Conservation (phyloP, 2,329 filamentous ascomycete species). For the Juglanconis sp. region DNA sequence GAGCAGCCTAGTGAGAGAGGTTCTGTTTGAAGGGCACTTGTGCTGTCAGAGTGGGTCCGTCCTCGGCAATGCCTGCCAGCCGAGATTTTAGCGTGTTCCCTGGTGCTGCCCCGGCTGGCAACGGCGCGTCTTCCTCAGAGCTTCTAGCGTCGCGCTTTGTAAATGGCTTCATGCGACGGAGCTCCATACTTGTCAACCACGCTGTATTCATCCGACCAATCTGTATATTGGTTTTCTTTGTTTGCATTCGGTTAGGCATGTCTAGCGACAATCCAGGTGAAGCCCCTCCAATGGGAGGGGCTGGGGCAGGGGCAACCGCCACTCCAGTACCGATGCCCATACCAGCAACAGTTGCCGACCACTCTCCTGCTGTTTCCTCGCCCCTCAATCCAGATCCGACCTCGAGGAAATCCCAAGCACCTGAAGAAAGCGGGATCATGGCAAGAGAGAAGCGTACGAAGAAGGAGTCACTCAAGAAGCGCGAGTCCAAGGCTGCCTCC, state of each 20-base stretch:
- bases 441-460: constrained; percentile 55
- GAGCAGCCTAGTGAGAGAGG: too few relatives aligned
- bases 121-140: constrained; percentile 1
- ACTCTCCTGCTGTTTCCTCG: constrained; percentile 68
- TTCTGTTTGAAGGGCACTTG: too few relatives aligned
- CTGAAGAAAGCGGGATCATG: constrained; percentile 35
- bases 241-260: background rate
- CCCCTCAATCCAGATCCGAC: constrained; percentile 68
- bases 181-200: background rate
- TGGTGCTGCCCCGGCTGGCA: background rate
- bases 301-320: background rate
- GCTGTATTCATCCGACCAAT: background rate
- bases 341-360: constrained; percentile 42
- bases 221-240: background rate
- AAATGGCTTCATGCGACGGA: background rate
- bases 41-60: background rate
- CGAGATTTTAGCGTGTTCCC: background rate
- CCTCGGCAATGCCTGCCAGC: background rate
- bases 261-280: constrained; percentile 13
- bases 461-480: constrained; percentile 67
- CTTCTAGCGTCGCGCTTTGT: background rate
- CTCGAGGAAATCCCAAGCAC: constrained; percentile 26
- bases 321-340: constrained; percentile 16
- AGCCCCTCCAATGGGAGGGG: constrained; percentile 2
- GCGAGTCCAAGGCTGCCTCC: constrained; percentile 55